These are phyloP conservation scores for Colletotrichum musae DNA, from an alignment of 2,329 filamentous ascomycete genomes.

Conservation along the genomic window DNA sequence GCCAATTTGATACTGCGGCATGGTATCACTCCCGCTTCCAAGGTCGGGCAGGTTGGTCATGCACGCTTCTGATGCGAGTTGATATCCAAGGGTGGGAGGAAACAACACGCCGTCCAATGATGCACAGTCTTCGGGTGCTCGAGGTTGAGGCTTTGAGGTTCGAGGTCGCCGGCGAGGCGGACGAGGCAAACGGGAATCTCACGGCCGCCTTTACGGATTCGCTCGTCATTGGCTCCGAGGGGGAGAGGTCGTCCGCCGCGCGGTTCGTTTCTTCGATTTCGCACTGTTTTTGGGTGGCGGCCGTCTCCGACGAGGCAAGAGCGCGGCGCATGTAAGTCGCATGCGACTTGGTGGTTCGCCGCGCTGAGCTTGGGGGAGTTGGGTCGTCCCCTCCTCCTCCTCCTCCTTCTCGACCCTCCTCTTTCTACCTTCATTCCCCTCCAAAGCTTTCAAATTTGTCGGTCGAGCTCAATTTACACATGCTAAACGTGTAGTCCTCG, in stretches of 20 bases:
- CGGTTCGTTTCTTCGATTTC: not conserved
- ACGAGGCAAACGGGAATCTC: not conserved
- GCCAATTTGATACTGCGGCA: not conserved
- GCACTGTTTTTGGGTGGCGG: not conserved
- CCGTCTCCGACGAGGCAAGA: not conserved
- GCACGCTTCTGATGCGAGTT: not conserved
- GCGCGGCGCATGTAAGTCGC: not conserved
- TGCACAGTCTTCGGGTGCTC: not conserved
- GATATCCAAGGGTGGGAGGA: not conserved
- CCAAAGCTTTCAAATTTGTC: too few species aligned
- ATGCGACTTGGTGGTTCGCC: not conserved
- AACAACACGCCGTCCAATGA: not conserved
- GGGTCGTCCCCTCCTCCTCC: not conserved
- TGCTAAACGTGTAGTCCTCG: too few species aligned
- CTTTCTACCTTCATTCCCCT: too few species aligned
- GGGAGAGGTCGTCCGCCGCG: not conserved
- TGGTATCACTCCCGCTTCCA: not conserved
- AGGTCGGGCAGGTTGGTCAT: not conserved
- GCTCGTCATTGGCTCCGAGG: not conserved
- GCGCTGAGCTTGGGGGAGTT: not conserved
- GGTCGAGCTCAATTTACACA: too few species aligned
- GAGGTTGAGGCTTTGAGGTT: not conserved
- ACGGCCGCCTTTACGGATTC: not conserved
- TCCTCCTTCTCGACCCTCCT: not conserved
- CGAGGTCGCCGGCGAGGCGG: not conserved